Percentiles rank a stretch among this genome's conserved stretches.
Conservation (phyloP, 306 rosid genomes). For the Inga oerstediana region DNA sequence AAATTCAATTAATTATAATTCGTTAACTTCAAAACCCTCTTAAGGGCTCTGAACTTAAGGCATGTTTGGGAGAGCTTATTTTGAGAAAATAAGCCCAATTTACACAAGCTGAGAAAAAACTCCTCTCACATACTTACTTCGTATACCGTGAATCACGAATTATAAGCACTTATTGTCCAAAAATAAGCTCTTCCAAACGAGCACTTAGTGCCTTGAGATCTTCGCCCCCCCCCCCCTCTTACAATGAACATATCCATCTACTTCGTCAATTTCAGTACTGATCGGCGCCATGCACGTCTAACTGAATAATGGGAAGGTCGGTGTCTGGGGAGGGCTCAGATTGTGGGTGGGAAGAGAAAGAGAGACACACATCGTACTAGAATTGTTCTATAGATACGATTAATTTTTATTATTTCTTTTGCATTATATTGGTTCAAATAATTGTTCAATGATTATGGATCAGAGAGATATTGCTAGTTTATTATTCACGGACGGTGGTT, state of each 20-base stretch:
- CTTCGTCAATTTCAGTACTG: neutral
- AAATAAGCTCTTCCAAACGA: no score
- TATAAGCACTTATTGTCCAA: no score
- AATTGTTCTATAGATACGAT: neutral
- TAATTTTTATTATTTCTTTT: slow-evolving; percentile 16
- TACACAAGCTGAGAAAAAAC: no score
- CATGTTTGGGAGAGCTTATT: no score
- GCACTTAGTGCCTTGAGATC: neutral
- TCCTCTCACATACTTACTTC: no score
- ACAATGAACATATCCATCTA: neutral
- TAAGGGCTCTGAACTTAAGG: neutral
- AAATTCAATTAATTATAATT: neutral
- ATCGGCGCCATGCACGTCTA: neutral
- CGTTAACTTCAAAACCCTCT: neutral
- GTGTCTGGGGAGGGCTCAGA: neutral
- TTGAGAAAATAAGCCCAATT: no score
- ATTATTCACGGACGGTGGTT: slow-evolving; percentile 38
- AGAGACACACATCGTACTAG: neutral
- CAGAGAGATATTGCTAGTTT: slow-evolving; percentile 36
- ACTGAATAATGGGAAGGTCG: neutral
- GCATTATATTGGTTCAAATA: slow-evolving; percentile 29
- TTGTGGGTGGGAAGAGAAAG: neutral
- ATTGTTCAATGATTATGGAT: slow-evolving; percentile 45
- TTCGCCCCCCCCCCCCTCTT: neutral
- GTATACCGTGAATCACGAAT: no score